These are phyloP conservation scores for Paraphaeosphaeria minitans DNA, from an alignment of 2,329 filamentous ascomycete species.

Conservation along the genomic window DNA sequence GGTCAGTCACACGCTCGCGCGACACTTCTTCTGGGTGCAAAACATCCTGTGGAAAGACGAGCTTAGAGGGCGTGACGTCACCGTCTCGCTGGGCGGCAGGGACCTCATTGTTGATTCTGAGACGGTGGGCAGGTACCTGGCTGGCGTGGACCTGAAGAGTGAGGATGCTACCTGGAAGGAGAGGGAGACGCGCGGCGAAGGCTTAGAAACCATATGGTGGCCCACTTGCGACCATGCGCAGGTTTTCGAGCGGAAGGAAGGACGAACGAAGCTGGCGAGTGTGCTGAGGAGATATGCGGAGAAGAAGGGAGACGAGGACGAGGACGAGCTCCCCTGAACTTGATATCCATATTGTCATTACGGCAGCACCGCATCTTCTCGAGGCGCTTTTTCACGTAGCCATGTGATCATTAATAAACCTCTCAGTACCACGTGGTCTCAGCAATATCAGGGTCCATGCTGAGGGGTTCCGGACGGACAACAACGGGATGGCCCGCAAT, in stretches of 20 bases:
- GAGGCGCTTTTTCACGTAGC: background rate
- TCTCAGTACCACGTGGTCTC: background rate
- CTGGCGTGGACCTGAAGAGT: conserved; percentile 39
- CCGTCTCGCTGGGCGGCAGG: conserved; percentile 62
- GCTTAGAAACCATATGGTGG: conserved; percentile 66
- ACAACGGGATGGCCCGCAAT: conserved; percentile 9
- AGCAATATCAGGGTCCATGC: background rate
- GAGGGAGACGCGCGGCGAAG: conserved; percentile 45
- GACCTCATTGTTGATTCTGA: conserved; percentile 70
- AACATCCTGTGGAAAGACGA: conserved; percentile 74
- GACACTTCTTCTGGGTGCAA: conserved; percentile 74
- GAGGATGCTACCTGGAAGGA: conserved; percentile 41
- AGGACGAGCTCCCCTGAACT: conserved; percentile 11
- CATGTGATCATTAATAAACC: background rate
- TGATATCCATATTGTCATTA: conserved; percentile 3
- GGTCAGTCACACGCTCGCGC: conserved; percentile 66
- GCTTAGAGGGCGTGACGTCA: conserved; percentile 55
- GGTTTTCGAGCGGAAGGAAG: conserved; percentile 42
- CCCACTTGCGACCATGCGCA: conserved; percentile 68
- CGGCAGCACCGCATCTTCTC: background rate
- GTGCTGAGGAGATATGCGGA: conserved; percentile 34
- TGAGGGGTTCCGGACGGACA: conserved; percentile 27
- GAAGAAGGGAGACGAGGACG: conserved; percentile 13
- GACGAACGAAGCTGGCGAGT: conserved; percentile 29
- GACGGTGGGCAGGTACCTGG: conserved; percentile 63